Evolutionary conservation across 495 filamentous ascomycete genomes (phyloP).

Genomic region (Penicillium coprophilum): DNA sequence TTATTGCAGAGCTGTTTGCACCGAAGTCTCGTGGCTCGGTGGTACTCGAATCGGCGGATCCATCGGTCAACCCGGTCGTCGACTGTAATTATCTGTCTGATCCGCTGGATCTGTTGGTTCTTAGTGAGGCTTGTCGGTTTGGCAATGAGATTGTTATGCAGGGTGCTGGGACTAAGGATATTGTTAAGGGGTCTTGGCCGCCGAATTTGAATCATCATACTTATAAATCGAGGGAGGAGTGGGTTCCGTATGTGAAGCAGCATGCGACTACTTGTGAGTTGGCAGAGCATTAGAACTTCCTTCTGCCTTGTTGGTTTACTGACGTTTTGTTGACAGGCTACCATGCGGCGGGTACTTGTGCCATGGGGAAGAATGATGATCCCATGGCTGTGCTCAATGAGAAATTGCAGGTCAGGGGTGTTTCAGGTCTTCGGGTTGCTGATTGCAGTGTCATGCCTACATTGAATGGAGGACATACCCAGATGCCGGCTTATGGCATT

Average conservation of each 20-base stretch:
- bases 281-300: neutral
- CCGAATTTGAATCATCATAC: constrained; percentile 44
- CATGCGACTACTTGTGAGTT: constrained; percentile 54
- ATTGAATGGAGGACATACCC: constrained; percentile 55
- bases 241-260: constrained; percentile 48
- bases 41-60: constrained; percentile 36
- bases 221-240: constrained; percentile 48
- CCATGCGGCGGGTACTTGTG: constrained; percentile 54
- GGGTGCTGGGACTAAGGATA: constrained; percentile 53
- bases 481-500: constrained; percentile 60
- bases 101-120: constrained; percentile 47
- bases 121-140: constrained; percentile 50
- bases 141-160: constrained; percentile 56
- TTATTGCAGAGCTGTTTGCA: constrained; percentile 42
- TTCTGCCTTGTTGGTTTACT: constrained; percentile 1
- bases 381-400: constrained; percentile 55
- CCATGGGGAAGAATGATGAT: constrained; percentile 50
- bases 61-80: constrained; percentile 43
- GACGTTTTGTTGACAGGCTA: constrained; percentile 33
- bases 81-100: constrained; percentile 52
- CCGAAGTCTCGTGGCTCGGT: constrained; percentile 45
- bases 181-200: constrained; percentile 57
- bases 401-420: constrained; percentile 52
- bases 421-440: constrained; percentile 52
- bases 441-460: constrained; percentile 59